phyloP scores from a whole-genome alignment of 148 eudicot genomes.

The Diospyros kaki region DNA sequence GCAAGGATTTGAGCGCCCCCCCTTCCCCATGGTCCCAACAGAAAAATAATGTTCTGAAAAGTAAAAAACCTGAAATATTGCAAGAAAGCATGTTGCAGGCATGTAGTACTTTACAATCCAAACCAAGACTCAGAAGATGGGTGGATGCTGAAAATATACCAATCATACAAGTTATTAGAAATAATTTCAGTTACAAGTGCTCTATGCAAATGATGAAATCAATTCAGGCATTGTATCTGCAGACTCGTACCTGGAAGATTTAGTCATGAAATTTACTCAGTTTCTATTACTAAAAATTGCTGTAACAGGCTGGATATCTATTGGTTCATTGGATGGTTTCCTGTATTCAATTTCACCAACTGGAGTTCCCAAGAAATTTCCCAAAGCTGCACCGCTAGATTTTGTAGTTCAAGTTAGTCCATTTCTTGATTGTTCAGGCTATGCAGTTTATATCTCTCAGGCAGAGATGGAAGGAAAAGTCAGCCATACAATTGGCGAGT shows the following conservation, averaged over 20 bases:
- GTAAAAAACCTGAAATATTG: too few species aligned
- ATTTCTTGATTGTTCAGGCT: constrained; percentile 86
- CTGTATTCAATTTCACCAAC: constrained; percentile 80
- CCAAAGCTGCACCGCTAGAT: constrained; percentile 32
- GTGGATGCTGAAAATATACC: too few species aligned
- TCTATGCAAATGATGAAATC: background rate
- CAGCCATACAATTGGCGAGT: constrained; percentile 34
- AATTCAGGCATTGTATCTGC: background rate
- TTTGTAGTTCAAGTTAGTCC: constrained; percentile 75
- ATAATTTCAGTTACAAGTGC: background rate
- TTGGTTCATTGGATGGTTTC: constrained; percentile 83
- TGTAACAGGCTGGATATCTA: constrained; percentile 79
- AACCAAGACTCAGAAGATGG: too few species aligned
- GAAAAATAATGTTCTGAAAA: too few species aligned
- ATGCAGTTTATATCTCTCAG: constrained; percentile 69
- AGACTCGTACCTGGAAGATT: background rate
- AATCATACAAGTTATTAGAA: too few species aligned
- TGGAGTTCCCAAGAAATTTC: constrained; percentile 56
- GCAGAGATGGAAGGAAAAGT: constrained; percentile 69
- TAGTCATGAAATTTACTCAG: background rate
- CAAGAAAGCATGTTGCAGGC: too few species aligned
- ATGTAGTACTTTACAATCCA: too few species aligned
- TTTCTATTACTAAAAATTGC: background rate
- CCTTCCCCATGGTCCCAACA: too few species aligned
- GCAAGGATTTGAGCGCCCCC: too few species aligned